phyloP scores from a whole-genome alignment of 495 filamentous ascomycete species.

The Immersiella caudata region DNA sequence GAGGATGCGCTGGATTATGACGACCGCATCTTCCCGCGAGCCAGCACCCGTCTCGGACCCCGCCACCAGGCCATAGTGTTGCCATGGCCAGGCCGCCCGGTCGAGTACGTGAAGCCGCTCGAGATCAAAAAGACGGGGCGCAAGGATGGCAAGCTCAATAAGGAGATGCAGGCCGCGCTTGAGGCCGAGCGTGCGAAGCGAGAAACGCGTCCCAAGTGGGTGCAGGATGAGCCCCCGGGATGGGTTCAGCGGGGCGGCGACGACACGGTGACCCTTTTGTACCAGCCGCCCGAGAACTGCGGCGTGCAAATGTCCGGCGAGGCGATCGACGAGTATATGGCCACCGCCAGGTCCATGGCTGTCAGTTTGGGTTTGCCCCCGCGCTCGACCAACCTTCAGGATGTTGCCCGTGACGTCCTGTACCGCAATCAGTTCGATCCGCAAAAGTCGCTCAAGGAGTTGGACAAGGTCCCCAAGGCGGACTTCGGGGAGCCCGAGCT shows the following conservation, averaged over 20 bases:
- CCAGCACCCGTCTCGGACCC: slow-evolving; percentile 88
- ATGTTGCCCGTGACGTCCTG: slow-evolving; percentile 79
- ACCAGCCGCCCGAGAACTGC: slow-evolving; percentile 60
- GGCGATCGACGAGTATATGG: slow-evolving; percentile 74
- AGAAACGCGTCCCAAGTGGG: slow-evolving; percentile 86
- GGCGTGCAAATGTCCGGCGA: slow-evolving; percentile 48
- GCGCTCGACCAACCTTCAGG: slow-evolving; percentile 81
- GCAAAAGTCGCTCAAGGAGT: slow-evolving; percentile 69
- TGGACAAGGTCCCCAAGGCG: slow-evolving; percentile 67
- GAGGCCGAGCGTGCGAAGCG: slow-evolving; percentile 78
- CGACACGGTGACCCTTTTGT: slow-evolving; percentile 57
- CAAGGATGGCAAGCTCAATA: slow-evolving; percentile 71
- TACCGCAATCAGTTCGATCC: slow-evolving; percentile 70
- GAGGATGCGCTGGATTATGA: slow-evolving; percentile 98
- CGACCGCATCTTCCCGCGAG: slow-evolving; percentile 95
- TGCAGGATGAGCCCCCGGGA: slow-evolving; percentile 86
- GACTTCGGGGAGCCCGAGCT: slow-evolving; percentile 86
- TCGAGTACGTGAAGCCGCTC: slow-evolving; percentile 85
- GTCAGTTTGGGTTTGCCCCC: slow-evolving; percentile 65
- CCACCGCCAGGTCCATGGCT: slow-evolving; percentile 62
- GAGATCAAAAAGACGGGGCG: slow-evolving; percentile 75
- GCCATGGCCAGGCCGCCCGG: slow-evolving; percentile 79
- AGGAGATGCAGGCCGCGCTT: slow-evolving; percentile 74
- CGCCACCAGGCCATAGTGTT: slow-evolving; percentile 87
- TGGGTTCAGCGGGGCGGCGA: slow-evolving; percentile 87